A percentile compares a stretch with the other conserved stretches of the same genome.
These are phyloP conservation scores for Anisodus acutangulus DNA, from an alignment of 257 asterid species.

Conservation along the genomic window DNA sequence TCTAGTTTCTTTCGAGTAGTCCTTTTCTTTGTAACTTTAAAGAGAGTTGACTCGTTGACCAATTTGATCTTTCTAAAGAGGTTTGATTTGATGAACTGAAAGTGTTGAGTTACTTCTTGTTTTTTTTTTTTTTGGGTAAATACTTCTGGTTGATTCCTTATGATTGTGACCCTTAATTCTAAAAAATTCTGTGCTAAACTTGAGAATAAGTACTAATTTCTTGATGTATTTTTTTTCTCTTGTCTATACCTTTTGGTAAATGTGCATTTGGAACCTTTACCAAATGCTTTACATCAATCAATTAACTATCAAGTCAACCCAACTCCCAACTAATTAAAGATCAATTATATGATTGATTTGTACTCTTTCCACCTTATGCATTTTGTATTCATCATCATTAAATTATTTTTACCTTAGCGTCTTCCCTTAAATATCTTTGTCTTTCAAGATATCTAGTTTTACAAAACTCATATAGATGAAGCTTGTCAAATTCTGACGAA, in stretches of 20 bases:
- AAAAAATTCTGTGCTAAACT: not conserved
- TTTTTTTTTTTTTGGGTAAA: no score
- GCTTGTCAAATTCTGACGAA: not conserved
- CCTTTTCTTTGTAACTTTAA: slow-evolving; percentile 23
- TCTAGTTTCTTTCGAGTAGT: slow-evolving; percentile 13
- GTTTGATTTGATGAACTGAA: not conserved
- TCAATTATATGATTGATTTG: not conserved
- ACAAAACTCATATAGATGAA: not conserved
- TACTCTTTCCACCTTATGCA: not conserved
- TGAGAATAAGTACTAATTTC: not conserved
- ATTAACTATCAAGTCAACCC: not conserved
- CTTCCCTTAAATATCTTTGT: not conserved
- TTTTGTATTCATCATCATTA: not conserved
- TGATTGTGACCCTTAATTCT: not conserved
- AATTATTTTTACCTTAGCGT: not conserved
- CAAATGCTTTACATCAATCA: not conserved
- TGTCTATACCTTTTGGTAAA: not conserved
- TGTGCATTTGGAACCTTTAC: not conserved
- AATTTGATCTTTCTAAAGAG: not conserved
- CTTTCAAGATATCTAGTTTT: not conserved
- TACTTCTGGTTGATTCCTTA: slow-evolving; percentile 22
- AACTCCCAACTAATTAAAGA: not conserved
- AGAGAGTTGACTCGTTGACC: slow-evolving; percentile 40
- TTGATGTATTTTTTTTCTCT: not conserved
- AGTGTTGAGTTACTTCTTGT: not conserved